Evolutionary conservation across 768 basidiomycete species (phyloP).

Genomic region (Naganishia randhawae): DNA sequence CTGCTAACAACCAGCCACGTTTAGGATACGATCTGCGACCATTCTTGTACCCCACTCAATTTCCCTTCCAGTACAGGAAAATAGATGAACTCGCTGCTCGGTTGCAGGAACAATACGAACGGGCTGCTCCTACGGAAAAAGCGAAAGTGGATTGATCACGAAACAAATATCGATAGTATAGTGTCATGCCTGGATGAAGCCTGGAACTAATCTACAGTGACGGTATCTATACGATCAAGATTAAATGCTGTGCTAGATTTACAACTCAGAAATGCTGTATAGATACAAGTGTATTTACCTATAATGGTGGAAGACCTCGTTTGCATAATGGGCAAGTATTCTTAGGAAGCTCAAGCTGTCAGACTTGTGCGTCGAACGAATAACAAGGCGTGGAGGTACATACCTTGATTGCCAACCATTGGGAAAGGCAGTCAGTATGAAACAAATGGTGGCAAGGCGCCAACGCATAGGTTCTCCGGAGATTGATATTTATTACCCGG

Average conservation of each 20-base stretch:
- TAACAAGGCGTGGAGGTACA: slow-evolving; percentile 36
- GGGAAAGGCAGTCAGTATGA: slow-evolving; percentile 75
- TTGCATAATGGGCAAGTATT: slow-evolving; percentile 92
- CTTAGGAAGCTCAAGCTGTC: slow-evolving; percentile 62
- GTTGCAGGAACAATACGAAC: slow-evolving; percentile 56
- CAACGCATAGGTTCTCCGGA: slow-evolving; percentile 70
- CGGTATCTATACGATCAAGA: too few species aligned
- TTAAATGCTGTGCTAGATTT: slow-evolving; percentile 12
- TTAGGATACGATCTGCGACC: slow-evolving; percentile 91
- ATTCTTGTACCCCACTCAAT: slow-evolving; percentile 90
- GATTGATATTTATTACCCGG: slow-evolving; percentile 44
- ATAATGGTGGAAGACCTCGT: slow-evolving; percentile 74
- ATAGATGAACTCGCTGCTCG: slow-evolving; percentile 79
- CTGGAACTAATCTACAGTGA: neutral
- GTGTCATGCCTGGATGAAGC: neutral
- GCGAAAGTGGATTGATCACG: slow-evolving; percentile 17
- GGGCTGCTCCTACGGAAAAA: slow-evolving; percentile 18
- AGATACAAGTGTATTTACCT: slow-evolving; percentile 27
- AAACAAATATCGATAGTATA: neutral
- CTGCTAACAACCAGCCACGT: neutral
- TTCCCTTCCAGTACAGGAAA: slow-evolving; percentile 94
- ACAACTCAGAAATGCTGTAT: slow-evolving; percentile 12
- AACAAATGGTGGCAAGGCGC: slow-evolving; percentile 88
- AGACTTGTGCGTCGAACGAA: slow-evolving; percentile 31
- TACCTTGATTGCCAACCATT: slow-evolving; percentile 57